These are phyloP conservation scores for Fusarium marasasianum DNA, from an alignment of 2,329 filamentous ascomycete genomes.

Conservation along the genomic window DNA sequence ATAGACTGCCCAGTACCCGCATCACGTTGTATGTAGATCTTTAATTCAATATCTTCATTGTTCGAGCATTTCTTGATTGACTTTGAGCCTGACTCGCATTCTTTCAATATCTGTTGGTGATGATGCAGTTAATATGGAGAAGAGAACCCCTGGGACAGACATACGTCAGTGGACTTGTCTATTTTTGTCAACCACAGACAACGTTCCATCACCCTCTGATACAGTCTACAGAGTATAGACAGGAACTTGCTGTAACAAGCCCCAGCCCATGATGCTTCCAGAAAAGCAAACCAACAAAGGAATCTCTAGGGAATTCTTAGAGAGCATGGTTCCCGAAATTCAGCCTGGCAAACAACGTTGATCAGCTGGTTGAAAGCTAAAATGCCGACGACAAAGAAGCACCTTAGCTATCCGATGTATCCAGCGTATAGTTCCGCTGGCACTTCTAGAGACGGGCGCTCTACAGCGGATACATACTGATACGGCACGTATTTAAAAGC, in stretches of 20 bases:
- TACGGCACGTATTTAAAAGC: not conserved
- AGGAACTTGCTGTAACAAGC: not conserved
- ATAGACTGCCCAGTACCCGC: not conserved
- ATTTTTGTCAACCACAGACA: conserved; percentile 19
- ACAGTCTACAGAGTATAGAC: not conserved
- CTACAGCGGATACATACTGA: conserved; percentile 1
- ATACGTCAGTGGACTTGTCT: conserved; percentile 19
- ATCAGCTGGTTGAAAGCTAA: conserved; percentile 1
- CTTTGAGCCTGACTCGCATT: conserved; percentile 19
- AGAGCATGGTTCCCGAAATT: not conserved
- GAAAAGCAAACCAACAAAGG: conserved; percentile 7
- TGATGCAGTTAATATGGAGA: conserved; percentile 6
- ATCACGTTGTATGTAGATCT: not conserved
- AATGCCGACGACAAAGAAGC: not conserved
- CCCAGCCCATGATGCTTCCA: conserved; percentile 8
- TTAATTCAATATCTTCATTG: not conserved
- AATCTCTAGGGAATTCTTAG: not conserved
- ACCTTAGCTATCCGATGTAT: not conserved
- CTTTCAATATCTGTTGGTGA: not conserved
- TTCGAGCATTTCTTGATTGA: not conserved
- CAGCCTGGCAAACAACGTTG: not conserved
- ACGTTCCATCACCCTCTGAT: not conserved
- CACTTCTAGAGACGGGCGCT: not conserved
- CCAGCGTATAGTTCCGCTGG: not conserved
- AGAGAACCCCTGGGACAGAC: not conserved